Evolutionary conservation across 2,329 filamentous ascomycete species (phyloP).

Genomic region (Tympanopsis confertula): DNA sequence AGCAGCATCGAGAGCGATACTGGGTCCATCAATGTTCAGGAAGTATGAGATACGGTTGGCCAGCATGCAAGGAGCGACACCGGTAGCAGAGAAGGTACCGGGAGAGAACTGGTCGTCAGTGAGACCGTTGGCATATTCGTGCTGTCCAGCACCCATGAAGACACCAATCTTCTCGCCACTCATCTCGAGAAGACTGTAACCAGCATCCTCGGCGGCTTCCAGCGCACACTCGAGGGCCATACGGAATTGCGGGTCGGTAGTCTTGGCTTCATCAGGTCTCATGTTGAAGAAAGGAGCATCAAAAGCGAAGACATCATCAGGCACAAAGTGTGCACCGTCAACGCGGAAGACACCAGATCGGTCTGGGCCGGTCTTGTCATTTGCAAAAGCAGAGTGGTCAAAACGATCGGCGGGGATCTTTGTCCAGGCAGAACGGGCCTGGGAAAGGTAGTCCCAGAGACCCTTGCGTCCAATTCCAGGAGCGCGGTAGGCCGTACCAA

Average conservation of each 20-base stretch:
- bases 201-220: constrained; percentile 55
- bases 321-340: too few species aligned
- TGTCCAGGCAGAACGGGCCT: too few species aligned
- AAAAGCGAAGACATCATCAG: neutral
- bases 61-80: constrained; percentile 21
- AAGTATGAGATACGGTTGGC: constrained; percentile 20
- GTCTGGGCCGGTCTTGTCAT: too few species aligned
- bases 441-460: too few species aligned
- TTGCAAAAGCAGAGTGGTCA: too few species aligned
- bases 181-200: constrained; percentile 37
- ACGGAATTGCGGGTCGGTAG: constrained; percentile 54
- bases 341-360: too few species aligned
- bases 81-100: constrained; percentile 24
- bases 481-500: neutral
- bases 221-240: constrained; percentile 52
- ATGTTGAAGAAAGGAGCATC: constrained; percentile 22
- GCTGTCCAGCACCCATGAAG: constrained; percentile 17
- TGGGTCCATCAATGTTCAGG: constrained; percentile 17
- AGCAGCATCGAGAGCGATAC: constrained; percentile 19
- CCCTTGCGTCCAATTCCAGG: neutral
- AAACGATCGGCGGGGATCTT: too few species aligned
- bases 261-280: constrained; percentile 53
- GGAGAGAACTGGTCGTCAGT: constrained; percentile 22
- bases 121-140: constrained; percentile 21
- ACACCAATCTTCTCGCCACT: constrained; percentile 14